Evolutionary conservation across 768 basidiomycete genomes (phyloP).

Genomic region (Suillus alpinus): DNA sequence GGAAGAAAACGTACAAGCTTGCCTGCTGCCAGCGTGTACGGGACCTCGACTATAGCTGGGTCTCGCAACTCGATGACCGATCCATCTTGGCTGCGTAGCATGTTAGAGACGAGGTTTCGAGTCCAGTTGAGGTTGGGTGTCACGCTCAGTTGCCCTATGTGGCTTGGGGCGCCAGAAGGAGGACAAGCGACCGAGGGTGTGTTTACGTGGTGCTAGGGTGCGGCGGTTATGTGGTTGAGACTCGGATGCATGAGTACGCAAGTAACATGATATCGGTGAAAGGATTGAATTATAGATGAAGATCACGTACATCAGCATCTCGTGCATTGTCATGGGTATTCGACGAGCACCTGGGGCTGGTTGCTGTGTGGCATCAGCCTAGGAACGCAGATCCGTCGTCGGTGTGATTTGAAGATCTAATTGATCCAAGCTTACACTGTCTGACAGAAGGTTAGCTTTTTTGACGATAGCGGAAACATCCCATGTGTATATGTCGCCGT

Average conservation of each 20-base stretch:
- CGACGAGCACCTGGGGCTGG: not conserved
- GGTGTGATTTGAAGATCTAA: not conserved
- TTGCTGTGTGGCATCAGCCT: not conserved
- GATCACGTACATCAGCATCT: not conserved
- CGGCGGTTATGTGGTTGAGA: not conserved
- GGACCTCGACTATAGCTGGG: not conserved
- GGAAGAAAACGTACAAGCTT: not conserved
- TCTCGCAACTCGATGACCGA: not conserved
- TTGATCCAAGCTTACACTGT: not conserved
- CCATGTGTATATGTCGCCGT: not conserved
- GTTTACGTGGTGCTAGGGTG: not conserved
- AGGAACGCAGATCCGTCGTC: not conserved
- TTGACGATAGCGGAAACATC: not conserved
- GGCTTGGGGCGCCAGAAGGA: not conserved
- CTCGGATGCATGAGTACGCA: not conserved
- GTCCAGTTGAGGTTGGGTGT: not conserved
- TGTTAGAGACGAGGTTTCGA: not conserved
- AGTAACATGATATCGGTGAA: not conserved
- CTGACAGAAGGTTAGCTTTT: not conserved
- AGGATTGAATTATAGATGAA: not conserved
- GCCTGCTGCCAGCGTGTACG: not conserved
- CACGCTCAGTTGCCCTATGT: not conserved
- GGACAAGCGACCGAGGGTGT: not conserved
- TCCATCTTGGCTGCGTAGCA: not conserved
- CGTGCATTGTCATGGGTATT: not conserved